Base-by-base conservation (phyloP, 73 alveolate species). In the Stentor roeselii region DNA sequence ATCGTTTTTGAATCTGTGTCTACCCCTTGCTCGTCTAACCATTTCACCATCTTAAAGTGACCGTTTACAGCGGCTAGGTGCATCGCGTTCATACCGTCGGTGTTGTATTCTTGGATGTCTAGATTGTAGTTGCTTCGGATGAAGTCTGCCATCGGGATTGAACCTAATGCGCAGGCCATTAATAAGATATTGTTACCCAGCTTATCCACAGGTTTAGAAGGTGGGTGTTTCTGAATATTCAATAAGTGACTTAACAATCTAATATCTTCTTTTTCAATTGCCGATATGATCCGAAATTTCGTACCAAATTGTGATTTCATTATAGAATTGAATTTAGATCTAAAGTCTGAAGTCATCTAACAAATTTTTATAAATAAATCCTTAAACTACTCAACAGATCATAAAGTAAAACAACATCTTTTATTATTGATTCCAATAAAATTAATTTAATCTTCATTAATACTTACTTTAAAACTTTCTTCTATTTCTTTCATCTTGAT, bases 291-390 rank as follows among this genome's bases (percentile, higher is more conserved):
- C 80, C 80, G 37, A 34, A 67, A 67, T 32, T 67, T 67, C 37
- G 21, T 67, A 67, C 80, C 80, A 67, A 67, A 67, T 50, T 50
- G 67, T 11, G 67, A n/a, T n/a, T n/a, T n/a, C n/a, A n/a, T n/a
- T n/a, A n/a, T n/a, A n/a, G n/a, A n/a, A n/a, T n/a, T n/a, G n/a
- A n/a, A n/a, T n/a, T n/a, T n/a, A n/a, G n/a, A n/a, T n/a, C n/a
- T n/a, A n/a, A n/a, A n/a, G n/a, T n/a, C n/a, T n/a, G n/a, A n/a
- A n/a, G n/a, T n/a, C n/a, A n/a, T n/a, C n/a, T n/a, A n/a, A n/a
- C n/a, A n/a, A n/a, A n/a, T n/a, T n/a, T n/a, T n/a, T n/a, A n/a
- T n/a, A n/a, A n/a, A n/a, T n/a, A n/a, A n/a, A n/a, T n/a, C n/a
- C n/a, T n/a, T n/a, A n/a, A n/a, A n/a, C n/a, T n/a, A n/a, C n/a